Evolutionary conservation across 1,139 yeast genomes (phyloP).

Genomic region (Yamadazyma spencermartinsiae): DNA sequence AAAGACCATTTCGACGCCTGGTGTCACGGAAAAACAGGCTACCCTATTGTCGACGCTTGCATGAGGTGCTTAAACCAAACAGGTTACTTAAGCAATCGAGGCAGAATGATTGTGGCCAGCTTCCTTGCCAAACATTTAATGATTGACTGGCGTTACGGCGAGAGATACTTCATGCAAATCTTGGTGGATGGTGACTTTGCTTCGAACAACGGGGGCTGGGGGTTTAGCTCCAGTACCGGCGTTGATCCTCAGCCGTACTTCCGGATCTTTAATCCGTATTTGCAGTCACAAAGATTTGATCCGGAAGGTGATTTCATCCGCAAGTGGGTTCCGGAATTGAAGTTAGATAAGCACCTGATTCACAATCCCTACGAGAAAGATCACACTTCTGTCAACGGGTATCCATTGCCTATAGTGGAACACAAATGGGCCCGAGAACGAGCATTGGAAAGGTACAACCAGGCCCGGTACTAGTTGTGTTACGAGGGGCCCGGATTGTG

Average conservation of each 20-base stretch:
- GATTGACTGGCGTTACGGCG: slow-evolving; percentile 59
- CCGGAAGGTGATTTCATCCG: slow-evolving; percentile 46
- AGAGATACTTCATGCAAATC: slow-evolving; percentile 47
- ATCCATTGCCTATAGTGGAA: slow-evolving; percentile 45
- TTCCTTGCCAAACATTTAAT: slow-evolving; percentile 52
- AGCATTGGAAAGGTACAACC: slow-evolving; percentile 38
- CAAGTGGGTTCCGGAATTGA: slow-evolving; percentile 52
- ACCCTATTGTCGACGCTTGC: slow-evolving; percentile 57
- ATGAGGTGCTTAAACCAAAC: slow-evolving; percentile 53
- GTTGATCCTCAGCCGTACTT: slow-evolving; percentile 59
- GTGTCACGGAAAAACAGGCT: slow-evolving; percentile 55
- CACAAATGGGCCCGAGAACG: slow-evolving; percentile 36
- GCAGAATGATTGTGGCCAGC: slow-evolving; percentile 54
- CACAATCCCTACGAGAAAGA: slow-evolving; percentile 38
- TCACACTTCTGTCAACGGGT: slow-evolving; percentile 26
- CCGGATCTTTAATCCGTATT: slow-evolving; percentile 53
- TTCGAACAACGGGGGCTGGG: slow-evolving; percentile 62
- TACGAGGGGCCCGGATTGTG: too few species aligned
- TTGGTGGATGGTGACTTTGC: slow-evolving; percentile 55
- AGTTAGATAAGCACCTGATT: slow-evolving; percentile 28
- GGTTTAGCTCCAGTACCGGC: slow-evolving; percentile 51
- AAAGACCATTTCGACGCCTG: slow-evolving; percentile 41
- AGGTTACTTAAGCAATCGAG: slow-evolving; percentile 54
- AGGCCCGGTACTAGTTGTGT: slow-evolving; percentile 20
- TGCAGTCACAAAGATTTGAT: slow-evolving; percentile 52